Percentiles rank a stretch among this genome's conserved stretches.
phyloP scores from a whole-genome alignment of 2,329 filamentous ascomycete genomes.

The Peltaster fructicola region DNA sequence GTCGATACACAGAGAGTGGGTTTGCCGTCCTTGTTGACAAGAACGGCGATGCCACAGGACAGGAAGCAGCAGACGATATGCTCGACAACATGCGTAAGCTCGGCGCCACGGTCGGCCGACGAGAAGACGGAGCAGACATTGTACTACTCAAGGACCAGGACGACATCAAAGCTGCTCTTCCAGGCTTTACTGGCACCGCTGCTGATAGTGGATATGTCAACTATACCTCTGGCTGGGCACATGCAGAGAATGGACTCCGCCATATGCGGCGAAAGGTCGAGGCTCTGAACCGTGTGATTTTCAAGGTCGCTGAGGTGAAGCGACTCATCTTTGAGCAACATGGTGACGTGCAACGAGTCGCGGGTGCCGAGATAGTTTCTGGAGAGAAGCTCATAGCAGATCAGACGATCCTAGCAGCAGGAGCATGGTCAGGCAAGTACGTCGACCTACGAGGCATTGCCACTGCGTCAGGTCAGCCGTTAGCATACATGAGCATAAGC shows the following conservation, averaged over 20 bases:
- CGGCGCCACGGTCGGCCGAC: constrained; percentile 23
- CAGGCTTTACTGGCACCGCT: constrained; percentile 23
- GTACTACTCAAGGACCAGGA: constrained; percentile 21
- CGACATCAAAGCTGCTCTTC: constrained; percentile 24
- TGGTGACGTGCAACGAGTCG: constrained; percentile 23
- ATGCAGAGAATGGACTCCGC: constrained; percentile 53
- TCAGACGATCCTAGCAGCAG: constrained; percentile 63
- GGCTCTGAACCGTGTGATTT: constrained; percentile 34
- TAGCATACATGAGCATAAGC: constrained; percentile 63
- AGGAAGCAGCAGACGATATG: constrained; percentile 30
- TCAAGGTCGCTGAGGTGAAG: constrained; percentile 32
- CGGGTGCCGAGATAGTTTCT: constrained; percentile 40
- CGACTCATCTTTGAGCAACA: constrained; percentile 23
- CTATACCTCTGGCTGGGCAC: constrained; percentile 58
- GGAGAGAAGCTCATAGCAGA: constrained; percentile 41
- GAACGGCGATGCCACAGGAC: constrained; percentile 19
- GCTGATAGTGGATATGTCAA: constrained; percentile 60
- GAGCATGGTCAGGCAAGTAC: constrained; percentile 68
- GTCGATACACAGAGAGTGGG: constrained; percentile 54
- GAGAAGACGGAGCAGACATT: constrained; percentile 17
- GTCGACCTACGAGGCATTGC: constrained; percentile 61
- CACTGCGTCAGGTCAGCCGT: constrained; percentile 62
- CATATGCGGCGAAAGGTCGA: constrained; percentile 39
- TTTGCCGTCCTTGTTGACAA: constrained; percentile 45
- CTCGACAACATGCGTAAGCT: constrained; percentile 42